Evolutionary conservation across 306 rosid species (phyloP).

Genomic region (Citrullus amarus): DNA sequence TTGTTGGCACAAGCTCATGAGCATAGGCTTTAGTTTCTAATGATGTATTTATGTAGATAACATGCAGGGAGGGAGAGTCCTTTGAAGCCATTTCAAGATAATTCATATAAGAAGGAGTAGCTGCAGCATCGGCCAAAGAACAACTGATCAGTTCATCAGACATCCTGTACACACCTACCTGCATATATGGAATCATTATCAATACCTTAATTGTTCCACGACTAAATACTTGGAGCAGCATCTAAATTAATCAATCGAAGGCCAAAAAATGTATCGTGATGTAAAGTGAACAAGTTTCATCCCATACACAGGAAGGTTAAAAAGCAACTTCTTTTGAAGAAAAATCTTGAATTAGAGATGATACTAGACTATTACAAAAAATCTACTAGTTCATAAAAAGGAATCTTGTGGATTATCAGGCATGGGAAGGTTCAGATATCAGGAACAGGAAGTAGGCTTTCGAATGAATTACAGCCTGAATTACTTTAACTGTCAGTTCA

Average conservation of each 20-base stretch:
- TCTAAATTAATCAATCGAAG: background rate
- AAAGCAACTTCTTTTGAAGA: background rate
- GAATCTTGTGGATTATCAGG: background rate
- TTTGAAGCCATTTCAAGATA: slow-evolving; percentile 73
- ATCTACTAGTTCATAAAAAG: background rate
- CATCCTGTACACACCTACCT: slow-evolving; percentile 93
- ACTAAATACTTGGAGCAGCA: background rate
- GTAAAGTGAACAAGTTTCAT: background rate
- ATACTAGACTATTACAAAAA: background rate
- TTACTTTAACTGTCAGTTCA: background rate
- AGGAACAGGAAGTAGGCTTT: background rate
- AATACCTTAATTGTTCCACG: background rate
- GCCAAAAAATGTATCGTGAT: background rate
- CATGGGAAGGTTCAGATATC: background rate
- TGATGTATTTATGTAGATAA: slow-evolving; percentile 79
- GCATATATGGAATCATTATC: slow-evolving; percentile 21
- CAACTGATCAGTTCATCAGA: slow-evolving; percentile 80
- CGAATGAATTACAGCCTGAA: background rate
- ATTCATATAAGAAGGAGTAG: slow-evolving; percentile 58
- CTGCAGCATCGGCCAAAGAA: slow-evolving; percentile 96
- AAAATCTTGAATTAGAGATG: background rate
- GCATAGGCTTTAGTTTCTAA: slow-evolving; percentile 91
- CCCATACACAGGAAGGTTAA: background rate
- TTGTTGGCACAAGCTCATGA: slow-evolving; percentile 94
- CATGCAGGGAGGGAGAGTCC: slow-evolving; percentile 70